Base-by-base conservation (phyloP, 805 yeast species). In the Torulaspora delbrueckii region DNA sequence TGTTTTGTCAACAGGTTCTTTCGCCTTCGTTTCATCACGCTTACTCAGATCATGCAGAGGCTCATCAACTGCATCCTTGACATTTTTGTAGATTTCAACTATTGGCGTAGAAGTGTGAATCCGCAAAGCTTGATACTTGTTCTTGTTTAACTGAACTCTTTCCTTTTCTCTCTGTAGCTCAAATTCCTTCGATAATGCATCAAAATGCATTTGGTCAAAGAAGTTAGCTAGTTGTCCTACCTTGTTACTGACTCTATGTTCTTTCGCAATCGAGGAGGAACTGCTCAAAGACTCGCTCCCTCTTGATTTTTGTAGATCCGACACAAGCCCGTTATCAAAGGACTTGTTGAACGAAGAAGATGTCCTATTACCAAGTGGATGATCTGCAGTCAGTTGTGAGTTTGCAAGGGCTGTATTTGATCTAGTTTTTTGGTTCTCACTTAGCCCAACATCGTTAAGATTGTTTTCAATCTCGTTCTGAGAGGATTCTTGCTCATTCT, bases 51-150 rank as follows among this genome's bases (percentile, higher is more conserved):
- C 73, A 37, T 68, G 71, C 10, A 72, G 58, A 13, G 71, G 71
- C 46, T 75, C 81, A 45, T 78, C 84, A 5, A 88, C 93, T 1
- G 95, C 96, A 66, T 90, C 97, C 48, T 83, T 81, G 9, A 86
- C 93, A 58, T 86, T 83, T 54, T 87, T 82, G 61, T 85, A 93
- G 22, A 93, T 84, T 56, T 90, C 96, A 18, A 90, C 97, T 45
- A 87, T 84, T 0, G 99, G 98, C 48, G 78, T 82, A 1, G 93
- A 81, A 1, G 81, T 77, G 19, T 81, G 79, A 41, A 87, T 77
- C 5, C 93, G 89, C 10, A 73, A 69, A 0, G 91, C 87, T 49
- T 81, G 73, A 60, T 80, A 79, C 55, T 82, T 76, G 54, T 80
- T 74, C 52, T 68, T 72, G 36, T 78, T 73, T 35, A 86, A 60